phyloP scores from a whole-genome alignment of 2,329 filamentous ascomycete genomes.

The Clarireedia sp. region DNA sequence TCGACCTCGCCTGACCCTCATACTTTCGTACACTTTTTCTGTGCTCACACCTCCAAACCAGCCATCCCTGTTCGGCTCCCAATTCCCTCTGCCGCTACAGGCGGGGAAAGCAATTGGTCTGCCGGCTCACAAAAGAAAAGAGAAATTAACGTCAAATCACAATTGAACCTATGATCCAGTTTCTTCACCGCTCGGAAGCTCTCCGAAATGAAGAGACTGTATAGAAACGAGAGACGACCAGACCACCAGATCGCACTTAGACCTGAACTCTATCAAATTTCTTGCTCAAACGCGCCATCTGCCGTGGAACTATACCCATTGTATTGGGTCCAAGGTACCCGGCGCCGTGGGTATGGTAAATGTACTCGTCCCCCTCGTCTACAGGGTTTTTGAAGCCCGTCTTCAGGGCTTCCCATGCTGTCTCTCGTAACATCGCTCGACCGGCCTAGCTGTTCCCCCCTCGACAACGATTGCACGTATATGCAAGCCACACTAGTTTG shows the following conservation, averaged over 20 bases:
- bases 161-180: neutral
- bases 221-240: neutral
- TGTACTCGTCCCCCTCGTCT: neutral
- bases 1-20: neutral
- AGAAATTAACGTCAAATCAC: neutral
- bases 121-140: conserved; percentile 1
- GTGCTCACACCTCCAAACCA: neutral
- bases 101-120: neutral
- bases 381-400: conserved; percentile 5
- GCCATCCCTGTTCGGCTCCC: conserved; percentile 1
- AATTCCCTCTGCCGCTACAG: conserved; percentile 1
- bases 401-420: conserved; percentile 2
- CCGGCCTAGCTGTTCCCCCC: neutral
- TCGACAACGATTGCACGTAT: conserved; percentile 5
- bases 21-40: neutral
- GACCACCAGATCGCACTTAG: neutral
- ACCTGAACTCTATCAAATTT: neutral
- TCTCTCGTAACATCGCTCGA: conserved; percentile 5
- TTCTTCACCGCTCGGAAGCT: conserved; percentile 2
- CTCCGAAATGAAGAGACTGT: neutral
- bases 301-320: conserved; percentile 3
- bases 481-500: conserved; percentile 8
- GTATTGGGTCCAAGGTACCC: conserved; percentile 6
- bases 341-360: conserved; percentile 8
- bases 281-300: conserved; percentile 6